A percentile compares a stretch with the other conserved stretches of the same genome.
Conservation (phyloP, 768 basidiomycete species). For the Russula foetens region DNA sequence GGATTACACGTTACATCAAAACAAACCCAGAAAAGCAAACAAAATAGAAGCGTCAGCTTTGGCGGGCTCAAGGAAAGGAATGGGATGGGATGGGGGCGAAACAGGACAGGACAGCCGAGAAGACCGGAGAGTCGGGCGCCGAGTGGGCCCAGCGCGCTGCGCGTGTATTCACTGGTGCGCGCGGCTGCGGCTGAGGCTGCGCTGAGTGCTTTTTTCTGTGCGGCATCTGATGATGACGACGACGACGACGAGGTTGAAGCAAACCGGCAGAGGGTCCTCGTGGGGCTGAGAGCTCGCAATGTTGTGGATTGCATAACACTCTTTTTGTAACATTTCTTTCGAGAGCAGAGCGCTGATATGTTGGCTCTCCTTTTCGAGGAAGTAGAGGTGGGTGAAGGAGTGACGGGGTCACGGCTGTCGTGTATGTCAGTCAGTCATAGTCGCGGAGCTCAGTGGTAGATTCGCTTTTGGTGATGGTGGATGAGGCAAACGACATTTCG, state of each 20-base stretch:
- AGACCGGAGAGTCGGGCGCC: constrained; percentile 48
- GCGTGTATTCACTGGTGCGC: constrained; percentile 42
- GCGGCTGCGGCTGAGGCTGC: constrained; percentile 49
- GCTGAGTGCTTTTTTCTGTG: constrained; percentile 61
- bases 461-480: background rate
- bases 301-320: too few species aligned
- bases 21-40: too few species aligned
- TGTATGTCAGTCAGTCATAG: too few species aligned
- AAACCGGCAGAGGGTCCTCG: constrained; percentile 2
- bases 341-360: too few species aligned
- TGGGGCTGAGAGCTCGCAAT: too few species aligned
- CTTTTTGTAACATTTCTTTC: too few species aligned
- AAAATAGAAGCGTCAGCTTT: too few species aligned
- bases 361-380: too few species aligned
- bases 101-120: constrained; percentile 41
- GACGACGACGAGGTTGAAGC: background rate
- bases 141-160: constrained; percentile 40
- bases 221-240: constrained; percentile 1
- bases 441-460: background rate
- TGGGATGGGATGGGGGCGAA: too few species aligned
- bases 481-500: background rate
- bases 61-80: too few species aligned
- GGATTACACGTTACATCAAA: background rate
- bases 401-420: background rate
- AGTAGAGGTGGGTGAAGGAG: too few species aligned